These are phyloP conservation scores for Strigomonas galati DNA, from an alignment of 208 protist genomes.

Conservation along the genomic window DNA sequence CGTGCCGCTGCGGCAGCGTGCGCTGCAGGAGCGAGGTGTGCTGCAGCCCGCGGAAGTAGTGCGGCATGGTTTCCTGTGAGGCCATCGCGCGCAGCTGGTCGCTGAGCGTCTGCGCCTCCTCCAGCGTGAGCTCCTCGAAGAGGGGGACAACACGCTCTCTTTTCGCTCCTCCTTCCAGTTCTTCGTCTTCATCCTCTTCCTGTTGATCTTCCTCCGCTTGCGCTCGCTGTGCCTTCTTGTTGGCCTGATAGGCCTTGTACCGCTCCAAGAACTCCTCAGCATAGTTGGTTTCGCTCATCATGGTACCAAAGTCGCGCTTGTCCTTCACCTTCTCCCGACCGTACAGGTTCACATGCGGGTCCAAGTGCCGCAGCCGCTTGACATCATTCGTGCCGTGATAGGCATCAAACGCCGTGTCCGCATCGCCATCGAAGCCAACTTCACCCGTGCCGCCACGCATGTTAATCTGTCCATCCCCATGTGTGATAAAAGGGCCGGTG, in stretches of 20 bases:
- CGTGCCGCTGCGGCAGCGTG: constrained; percentile 66
- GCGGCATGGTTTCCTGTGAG: constrained; percentile 17
- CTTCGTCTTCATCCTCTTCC: background rate
- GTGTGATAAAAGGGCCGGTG: constrained; percentile 66
- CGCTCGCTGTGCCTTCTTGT: background rate
- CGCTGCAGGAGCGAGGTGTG: constrained; percentile 58
- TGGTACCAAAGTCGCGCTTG: no score
- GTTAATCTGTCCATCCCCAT: constrained; percentile 78
- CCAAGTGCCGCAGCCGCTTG: no score
- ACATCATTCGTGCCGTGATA: no score
- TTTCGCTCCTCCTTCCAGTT: background rate
- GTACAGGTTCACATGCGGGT: no score
- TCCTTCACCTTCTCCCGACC: no score
- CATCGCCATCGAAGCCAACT: constrained; percentile 72
- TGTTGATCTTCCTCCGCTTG: constrained; percentile 7
- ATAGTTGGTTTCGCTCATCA: no score
- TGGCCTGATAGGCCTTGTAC: no score
- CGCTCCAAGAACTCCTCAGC: no score
- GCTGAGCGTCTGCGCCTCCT: background rate
- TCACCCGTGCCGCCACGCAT: constrained; percentile 71
- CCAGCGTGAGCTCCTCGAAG: constrained; percentile 6
- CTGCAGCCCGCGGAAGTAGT: constrained; percentile 60
- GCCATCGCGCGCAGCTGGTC: background rate
- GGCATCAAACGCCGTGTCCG: constrained; percentile 11
- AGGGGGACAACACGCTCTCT: background rate